Conservation (phyloP, 139 green algal species). For the Axilococcus clingmanii region DNA sequence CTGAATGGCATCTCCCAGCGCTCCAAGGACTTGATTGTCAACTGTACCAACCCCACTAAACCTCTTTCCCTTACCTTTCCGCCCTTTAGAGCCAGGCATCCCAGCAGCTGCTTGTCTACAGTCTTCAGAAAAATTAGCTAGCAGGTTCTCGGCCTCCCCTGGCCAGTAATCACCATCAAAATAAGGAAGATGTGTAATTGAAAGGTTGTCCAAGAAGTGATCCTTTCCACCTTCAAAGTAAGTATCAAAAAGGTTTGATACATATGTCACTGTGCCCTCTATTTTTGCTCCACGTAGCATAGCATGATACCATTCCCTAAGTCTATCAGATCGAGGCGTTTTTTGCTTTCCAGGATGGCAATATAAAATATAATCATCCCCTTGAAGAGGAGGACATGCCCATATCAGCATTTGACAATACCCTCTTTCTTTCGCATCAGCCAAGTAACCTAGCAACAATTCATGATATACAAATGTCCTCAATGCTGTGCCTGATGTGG, state of each 20-base stretch:
- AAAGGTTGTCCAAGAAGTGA: slow-evolving; percentile 52
- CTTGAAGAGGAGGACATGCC: slow-evolving; percentile 91
- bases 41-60: slow-evolving; percentile 52
- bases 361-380: slow-evolving; percentile 99
- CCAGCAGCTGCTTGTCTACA: not conserved
- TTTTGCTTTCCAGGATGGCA: slow-evolving; percentile 95
- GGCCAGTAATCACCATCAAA: slow-evolving; percentile 98
- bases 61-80: slow-evolving; percentile 75
- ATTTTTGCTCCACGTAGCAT: slow-evolving; percentile 61
- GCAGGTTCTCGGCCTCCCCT: slow-evolving; percentile 74
- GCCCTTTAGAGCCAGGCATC: not conserved
- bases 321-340: slow-evolving; percentile 73
- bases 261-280: slow-evolving; percentile 62
- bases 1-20: slow-evolving; percentile 74
- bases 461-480: slow-evolving; percentile 96
- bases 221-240: slow-evolving; percentile 82
- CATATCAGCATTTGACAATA: slow-evolving; percentile 97
- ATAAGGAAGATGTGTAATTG: slow-evolving; percentile 76
- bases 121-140: slow-evolving; percentile 7
- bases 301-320: slow-evolving; percentile 89
- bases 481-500: slow-evolving; percentile 51
- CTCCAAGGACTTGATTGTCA: slow-evolving; percentile 67
- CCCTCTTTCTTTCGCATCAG: slow-evolving; percentile 72
- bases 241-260: slow-evolving; percentile 89
- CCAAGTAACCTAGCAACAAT: slow-evolving; percentile 85